These are phyloP conservation scores for Pseudogymnoascus sp. DNA, from an alignment of 2,329 filamentous ascomycete genomes.

Conservation along the genomic window DNA sequence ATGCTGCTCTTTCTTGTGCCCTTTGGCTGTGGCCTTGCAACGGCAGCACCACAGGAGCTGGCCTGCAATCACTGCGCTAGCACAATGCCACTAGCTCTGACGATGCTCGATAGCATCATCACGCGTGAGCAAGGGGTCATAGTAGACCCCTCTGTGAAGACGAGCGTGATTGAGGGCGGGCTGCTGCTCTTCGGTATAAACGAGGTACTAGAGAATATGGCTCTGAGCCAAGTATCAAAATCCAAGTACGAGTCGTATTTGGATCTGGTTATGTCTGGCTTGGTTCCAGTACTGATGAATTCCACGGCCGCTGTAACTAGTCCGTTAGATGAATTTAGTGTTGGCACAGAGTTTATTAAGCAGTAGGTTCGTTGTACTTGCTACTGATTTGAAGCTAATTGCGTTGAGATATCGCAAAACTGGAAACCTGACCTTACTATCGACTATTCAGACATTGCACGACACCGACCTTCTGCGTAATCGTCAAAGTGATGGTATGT, in stretches of 20 bases:
- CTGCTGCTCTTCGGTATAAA: constrained; percentile 11
- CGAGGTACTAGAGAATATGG: constrained; percentile 1
- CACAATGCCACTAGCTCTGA: constrained; percentile 13
- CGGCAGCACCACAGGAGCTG: neutral
- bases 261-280: constrained; percentile 4
- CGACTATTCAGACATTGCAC: neutral
- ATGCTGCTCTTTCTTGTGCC: neutral
- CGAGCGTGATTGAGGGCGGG: constrained; percentile 11
- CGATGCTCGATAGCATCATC: constrained; percentile 13
- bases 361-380: neutral
- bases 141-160: constrained; percentile 14
- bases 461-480: neutral
- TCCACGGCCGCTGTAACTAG: neutral
- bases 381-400: neutral
- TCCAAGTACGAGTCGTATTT: constrained; percentile 11
- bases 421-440: neutral
- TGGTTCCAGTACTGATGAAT: neutral
- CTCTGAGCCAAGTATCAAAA: neutral
- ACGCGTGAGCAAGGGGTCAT: neutral
- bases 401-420: neutral
- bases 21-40: neutral
- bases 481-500: constrained; percentile 8
- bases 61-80: neutral
- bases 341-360: constrained; percentile 13
- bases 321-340: constrained; percentile 10